Base-by-base conservation (phyloP, 805 yeast genomes). In the Zygoascus ofunaensis region DNA sequence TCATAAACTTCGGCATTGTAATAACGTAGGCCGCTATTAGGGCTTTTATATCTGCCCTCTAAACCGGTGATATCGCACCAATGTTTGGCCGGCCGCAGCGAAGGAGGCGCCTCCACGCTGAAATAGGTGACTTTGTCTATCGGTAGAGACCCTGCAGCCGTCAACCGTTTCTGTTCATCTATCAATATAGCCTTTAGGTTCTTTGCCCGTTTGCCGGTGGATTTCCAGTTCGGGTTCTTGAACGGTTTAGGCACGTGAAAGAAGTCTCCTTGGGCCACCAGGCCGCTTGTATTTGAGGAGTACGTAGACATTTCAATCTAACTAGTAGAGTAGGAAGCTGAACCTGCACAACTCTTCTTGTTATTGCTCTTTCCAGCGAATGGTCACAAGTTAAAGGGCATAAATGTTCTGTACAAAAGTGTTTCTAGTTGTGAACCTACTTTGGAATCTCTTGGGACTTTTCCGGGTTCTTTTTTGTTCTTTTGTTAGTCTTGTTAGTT, bases 41-140 rank as follows among this genome's bases (percentile, higher is more conserved):
- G 92, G 21, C 81, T 72, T 57, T 75, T 80, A 68, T 90, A 90
- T 24, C 65, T 73, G 0, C 87, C 90, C 40, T 77, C 80, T 18
- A 90, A 67, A 0, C 98, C 98, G 0, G 97, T 90, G 39, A 90
- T 79, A 59, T 92, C 98, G 62, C 98, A 90, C 64, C 87, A 89
- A 50, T 79, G 81, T 64, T 82, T 86, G 15, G 71, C 66, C 0
- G 97, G 97, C 50, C 69, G 74, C 51, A 87, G 64, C 2, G 92
- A 82, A 0, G 97, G 97, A 2, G 95, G 95, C 0, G 95, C 94
- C 23, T 76, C 76, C 4, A 89, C 66, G 33, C 80, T 74, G 49
- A 78, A 73, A 61, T 76, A 84, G 0, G 90, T 83, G 8, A 87
- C 79, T 56, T 18, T 51, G 30, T 33, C 34, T 12, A 65, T 22